phyloP scores from a whole-genome alignment of 1,139 yeast species.

The Candida sojae region DNA sequence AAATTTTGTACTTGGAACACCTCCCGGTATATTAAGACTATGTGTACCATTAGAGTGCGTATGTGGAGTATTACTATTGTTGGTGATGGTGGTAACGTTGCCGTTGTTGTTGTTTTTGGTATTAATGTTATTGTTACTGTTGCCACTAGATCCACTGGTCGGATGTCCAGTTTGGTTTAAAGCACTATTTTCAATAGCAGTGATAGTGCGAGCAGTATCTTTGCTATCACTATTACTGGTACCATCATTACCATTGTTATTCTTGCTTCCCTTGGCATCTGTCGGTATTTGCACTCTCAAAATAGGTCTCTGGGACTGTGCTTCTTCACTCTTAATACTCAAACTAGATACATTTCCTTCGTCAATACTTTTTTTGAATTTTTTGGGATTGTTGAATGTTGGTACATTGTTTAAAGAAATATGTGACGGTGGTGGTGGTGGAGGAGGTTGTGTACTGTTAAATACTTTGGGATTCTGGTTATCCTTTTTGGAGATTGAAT shows the following conservation, averaged over 20 bases:
- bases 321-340: neutral
- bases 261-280: slow-evolving; percentile 28
- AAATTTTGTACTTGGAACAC: slow-evolving; percentile 14
- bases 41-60: neutral
- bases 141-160: slow-evolving; percentile 4
- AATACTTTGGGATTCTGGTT: slow-evolving; percentile 12
- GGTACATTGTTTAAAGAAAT: slow-evolving; percentile 32
- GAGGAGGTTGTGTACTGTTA: slow-evolving; percentile 14
- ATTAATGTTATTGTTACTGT: slow-evolving; percentile 2
- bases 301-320: slow-evolving; percentile 41
- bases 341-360: neutral
- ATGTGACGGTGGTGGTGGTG: slow-evolving; percentile 26
- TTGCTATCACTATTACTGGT: slow-evolving; percentile 6
- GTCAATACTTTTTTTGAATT: slow-evolving; percentile 14
- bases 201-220: slow-evolving; percentile 30
- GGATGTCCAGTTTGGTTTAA: slow-evolving; percentile 6
- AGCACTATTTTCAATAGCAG: slow-evolving; percentile 34
- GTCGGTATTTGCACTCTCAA: slow-evolving; percentile 54
- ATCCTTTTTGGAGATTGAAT: neutral
- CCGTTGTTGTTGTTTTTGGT: neutral
- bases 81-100: slow-evolving; percentile 7
- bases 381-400: slow-evolving; percentile 23
- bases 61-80: slow-evolving; percentile 7
- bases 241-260: slow-evolving; percentile 32
- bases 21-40: neutral